These are phyloP conservation scores for Solanum bukasovii DNA, from an alignment of 257 asterid species.

Conservation along the genomic window DNA sequence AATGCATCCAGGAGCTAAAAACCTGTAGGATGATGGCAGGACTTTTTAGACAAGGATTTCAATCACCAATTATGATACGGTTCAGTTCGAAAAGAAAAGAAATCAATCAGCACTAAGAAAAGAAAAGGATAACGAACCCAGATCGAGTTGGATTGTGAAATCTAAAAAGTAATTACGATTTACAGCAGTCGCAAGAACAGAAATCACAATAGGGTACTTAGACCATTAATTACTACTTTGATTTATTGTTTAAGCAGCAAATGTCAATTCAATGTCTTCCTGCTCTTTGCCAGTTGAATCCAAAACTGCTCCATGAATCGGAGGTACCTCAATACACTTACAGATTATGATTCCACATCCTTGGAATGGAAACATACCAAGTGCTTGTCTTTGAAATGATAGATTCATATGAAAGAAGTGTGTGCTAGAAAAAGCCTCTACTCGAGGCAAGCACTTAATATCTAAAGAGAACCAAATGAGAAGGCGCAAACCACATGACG, in stretches of 20 bases:
- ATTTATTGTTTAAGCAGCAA: not conserved
- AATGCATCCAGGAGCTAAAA: slow-evolving; percentile 95
- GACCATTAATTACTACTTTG: not conserved
- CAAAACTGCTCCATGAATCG: not conserved
- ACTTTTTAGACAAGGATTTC: not conserved
- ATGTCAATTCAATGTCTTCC: not conserved
- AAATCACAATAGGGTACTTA: not conserved
- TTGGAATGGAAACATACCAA: not conserved
- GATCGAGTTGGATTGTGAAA: not conserved
- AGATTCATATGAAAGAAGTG: not conserved
- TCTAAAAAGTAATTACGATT: not conserved
- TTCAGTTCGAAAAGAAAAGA: not conserved
- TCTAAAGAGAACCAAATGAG: not conserved
- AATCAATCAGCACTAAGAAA: not conserved
- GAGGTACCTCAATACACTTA: not conserved
- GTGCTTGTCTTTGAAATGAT: not conserved
- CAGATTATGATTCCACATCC: not conserved
- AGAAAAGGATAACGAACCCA: not conserved
- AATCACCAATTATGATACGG: not conserved
- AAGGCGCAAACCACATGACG: not conserved
- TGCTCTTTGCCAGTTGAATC: not conserved
- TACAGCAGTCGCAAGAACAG: not conserved
- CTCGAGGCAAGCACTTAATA: not conserved
- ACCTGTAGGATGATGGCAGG: slow-evolving; percentile 36
- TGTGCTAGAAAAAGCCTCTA: not conserved